Evolutionary conservation across 129 eudicot genomes (phyloP), one percentile per base, ranked within the genome.

Genomic region (Cynara cardunculus): DNA sequence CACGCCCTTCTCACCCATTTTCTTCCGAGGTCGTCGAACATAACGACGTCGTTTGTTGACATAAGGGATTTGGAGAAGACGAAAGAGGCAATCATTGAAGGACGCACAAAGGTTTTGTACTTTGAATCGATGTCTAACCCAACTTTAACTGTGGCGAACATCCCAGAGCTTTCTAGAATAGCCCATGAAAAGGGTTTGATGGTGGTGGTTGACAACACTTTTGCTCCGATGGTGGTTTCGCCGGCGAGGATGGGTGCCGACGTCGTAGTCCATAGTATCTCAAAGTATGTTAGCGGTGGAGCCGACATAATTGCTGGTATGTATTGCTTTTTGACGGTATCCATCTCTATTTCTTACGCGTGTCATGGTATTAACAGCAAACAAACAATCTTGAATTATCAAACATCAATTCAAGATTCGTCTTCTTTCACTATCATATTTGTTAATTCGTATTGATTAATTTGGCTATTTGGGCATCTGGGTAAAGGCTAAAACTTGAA

Each of bases 231-330:
- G 92, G 91, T 87, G 3, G 24, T 90, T 4, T 90, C 95, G 0
- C 92, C 92, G 80, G 92, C 95, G 31, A 86, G 89, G 81, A 86
- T 88, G 2, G 95, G 95, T 12, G 95, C 95, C 10, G 95, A 90
- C 41, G 92, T 88, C 3, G 95, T 90, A 0, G 79, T 90, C 8
- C 95, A 90, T 78, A 90, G 95, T 19, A 88, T 90, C 34, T 82
- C 95, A 0, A 90, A 90, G 90, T 90, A 78, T 78, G 88, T 90
- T 35, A 90, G 95, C 69, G 95, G 95, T 5, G 95, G 90, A 53
- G 95, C 89, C 72, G 95, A 90, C 80, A 84, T 90, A 44, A 86
- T 90, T 35, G 95, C 95, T 41, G 95, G 95, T 90, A 90, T 5
- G 72, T 72, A 18, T 7, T 8, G 9, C 1, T 24, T 70, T 26